Evolutionary conservation across 768 basidiomycete species (phyloP).

Genomic region (Artomyces pyxidatus): DNA sequence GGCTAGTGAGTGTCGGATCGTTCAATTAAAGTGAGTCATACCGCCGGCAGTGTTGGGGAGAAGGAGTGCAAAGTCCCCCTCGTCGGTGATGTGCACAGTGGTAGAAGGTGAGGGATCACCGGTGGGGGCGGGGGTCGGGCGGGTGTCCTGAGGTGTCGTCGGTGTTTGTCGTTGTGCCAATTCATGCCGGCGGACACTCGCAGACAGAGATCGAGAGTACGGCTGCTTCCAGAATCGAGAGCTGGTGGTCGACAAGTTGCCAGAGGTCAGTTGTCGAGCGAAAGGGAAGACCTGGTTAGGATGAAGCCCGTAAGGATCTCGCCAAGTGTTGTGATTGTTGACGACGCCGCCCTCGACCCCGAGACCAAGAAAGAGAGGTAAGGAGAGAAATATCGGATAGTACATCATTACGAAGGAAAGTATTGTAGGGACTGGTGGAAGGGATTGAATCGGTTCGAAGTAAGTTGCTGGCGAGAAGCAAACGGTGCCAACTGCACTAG

Average conservation of each 20-base stretch:
- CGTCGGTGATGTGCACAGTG: constrained; percentile 27
- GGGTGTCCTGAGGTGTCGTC: constrained; percentile 8
- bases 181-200: neutral
- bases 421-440: neutral
- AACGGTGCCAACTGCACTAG: no score
- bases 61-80: constrained; percentile 27
- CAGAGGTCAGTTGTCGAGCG: constrained; percentile 1
- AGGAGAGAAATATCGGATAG: neutral
- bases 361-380: neutral
- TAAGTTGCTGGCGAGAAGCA: no score
- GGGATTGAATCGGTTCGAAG: no score
- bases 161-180: neutral
- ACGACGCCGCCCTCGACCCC: neutral
- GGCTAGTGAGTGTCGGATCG: neutral
- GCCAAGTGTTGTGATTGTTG: constrained; percentile 9
- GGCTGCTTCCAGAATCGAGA: neutral
- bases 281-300: constrained; percentile 9
- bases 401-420: neutral
- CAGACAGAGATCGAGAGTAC: constrained; percentile 1
- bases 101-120: constrained; percentile 25
- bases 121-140: constrained; percentile 35
- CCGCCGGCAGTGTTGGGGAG: constrained; percentile 26
- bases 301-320: constrained; percentile 14
- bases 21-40: constrained; percentile 18
- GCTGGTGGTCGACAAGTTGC: neutral